Conservation (phyloP, 2,329 filamentous ascomycete species). For the Nigrospora osmanthi region DNA sequence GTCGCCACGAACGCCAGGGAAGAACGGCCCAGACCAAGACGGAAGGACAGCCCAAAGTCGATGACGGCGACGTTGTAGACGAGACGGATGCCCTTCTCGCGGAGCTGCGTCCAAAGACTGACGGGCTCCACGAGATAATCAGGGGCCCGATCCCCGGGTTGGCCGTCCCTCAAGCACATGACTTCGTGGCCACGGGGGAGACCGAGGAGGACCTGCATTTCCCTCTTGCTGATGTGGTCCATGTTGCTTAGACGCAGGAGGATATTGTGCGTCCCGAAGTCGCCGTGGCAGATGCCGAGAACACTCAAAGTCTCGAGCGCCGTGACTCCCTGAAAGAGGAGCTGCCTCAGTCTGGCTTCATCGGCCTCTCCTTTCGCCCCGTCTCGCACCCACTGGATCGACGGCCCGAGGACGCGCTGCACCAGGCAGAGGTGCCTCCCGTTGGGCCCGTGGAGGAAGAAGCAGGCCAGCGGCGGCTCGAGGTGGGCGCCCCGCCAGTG, state of each 20-base stretch:
- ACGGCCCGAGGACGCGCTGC: constrained; percentile 1
- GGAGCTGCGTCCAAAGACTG: background rate
- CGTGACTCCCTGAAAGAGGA: background rate
- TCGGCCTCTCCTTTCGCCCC: background rate
- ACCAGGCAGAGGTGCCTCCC: constrained; percentile 1
- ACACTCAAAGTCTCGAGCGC: background rate
- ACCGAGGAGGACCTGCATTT: background rate
- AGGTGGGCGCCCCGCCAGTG: background rate
- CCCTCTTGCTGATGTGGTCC: constrained; percentile 1
- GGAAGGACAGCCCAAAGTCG: background rate
- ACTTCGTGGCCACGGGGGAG: background rate
- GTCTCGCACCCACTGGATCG: background rate
- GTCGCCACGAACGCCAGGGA: too few species aligned
- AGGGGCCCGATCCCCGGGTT: background rate
- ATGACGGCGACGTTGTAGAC: background rate
- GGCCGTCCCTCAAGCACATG: background rate
- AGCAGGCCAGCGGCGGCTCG: background rate
- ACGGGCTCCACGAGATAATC: background rate
- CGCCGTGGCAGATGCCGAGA: constrained; percentile 3
- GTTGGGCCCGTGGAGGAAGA: background rate
- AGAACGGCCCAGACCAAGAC: too few species aligned
- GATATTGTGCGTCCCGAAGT: constrained; percentile 1
- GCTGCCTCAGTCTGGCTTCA: background rate
- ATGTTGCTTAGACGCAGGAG: constrained; percentile 1
- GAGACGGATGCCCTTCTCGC: background rate